Conservation (phyloP, 768 basidiomycete species). For the Russula dissimulans region DNA sequence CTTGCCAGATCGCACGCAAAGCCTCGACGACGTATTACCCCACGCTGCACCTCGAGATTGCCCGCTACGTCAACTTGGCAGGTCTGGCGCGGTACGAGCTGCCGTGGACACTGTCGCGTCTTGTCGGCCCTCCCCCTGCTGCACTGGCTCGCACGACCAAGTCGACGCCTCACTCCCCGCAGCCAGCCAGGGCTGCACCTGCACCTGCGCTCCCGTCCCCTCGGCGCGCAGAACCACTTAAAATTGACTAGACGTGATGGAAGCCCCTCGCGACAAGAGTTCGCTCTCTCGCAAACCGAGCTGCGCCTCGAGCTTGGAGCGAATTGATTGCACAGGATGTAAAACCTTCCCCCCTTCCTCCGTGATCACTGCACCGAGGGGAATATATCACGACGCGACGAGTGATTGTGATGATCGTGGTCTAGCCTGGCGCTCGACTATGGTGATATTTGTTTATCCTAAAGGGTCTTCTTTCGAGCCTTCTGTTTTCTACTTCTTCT, state of each 20-base stretch:
- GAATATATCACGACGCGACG: background rate
- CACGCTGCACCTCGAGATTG: slow-evolving; percentile 85
- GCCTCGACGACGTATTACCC: slow-evolving; percentile 94
- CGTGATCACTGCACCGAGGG: background rate
- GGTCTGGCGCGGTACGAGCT: slow-evolving; percentile 60
- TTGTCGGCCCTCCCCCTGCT: slow-evolving; percentile 71
- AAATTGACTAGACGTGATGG: slow-evolving; percentile 4
- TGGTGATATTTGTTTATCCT: slow-evolving; percentile 5
- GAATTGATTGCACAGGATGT: background rate
- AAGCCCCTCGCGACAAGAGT: background rate
- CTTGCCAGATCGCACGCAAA: slow-evolving; percentile 79
- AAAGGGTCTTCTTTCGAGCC: background rate
- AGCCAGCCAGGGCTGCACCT: background rate
- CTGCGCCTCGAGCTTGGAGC: background rate
- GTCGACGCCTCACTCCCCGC: background rate
- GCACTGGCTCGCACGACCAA: slow-evolving; percentile 29
- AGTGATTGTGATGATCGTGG: background rate
- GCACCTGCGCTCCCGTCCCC: slow-evolving; percentile 13
- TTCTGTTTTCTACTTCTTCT: background rate
- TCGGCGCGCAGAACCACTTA: slow-evolving; percentile 13
- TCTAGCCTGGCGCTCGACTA: slow-evolving; percentile 10
- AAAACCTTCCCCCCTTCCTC: background rate
- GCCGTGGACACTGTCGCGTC: slow-evolving; percentile 71
- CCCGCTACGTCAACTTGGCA: slow-evolving; percentile 72
- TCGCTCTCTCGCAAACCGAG: background rate